Evolutionary conservation across 2,329 filamentous ascomycete genomes (phyloP), one percentile per base, ranked within the genome.

Genomic region (Biscogniauxia mediterranea): DNA sequence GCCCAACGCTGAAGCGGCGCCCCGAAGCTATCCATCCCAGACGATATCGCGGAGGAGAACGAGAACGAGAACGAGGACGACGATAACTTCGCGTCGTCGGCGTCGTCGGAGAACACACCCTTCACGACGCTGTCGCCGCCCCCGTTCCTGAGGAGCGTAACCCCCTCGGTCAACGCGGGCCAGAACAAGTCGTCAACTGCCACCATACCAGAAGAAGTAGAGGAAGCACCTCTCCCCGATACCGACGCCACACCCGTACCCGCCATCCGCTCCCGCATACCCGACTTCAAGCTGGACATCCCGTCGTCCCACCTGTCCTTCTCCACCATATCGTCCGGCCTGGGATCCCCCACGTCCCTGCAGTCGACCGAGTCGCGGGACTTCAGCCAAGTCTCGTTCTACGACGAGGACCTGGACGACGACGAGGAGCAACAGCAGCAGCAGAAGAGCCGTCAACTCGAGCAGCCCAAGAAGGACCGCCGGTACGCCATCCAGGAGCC

Each of bases 51-150:
- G 7, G 83, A 84, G 58, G 81, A 82, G 56, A 76, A 76, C 52
- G 84, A 87, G 55, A 84, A 88, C 63, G 85, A 88, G 66, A 83
- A 86, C 64, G 28, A 32, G 63, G 85, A 88, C 66, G 83, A 86
- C 64, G 83, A 86, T 64, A 87, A 87, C 73, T 88, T 88, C 67
- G 84, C 84, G n/a, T 80, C 78, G 3, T 81, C 81, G 1, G 79
- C 81, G 3, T 68, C 73, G 6, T 79, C 79, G 0, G 83, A 85
- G 57, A 76, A 62, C 2, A 74, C 77, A 21, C 71, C 77, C 1
- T 81, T 78, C 61, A 71, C 76, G 20, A 83, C 81, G 50, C 73
- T 86, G 17, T 85, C 84, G 2, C 83, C 84, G 8, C 83, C 84
- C 0, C 84, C 84, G 0, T 77, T 78, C 52, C 78, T 78, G 63